Base-by-base conservation (phyloP, 805 yeast species). In the Diddensiella transvaalensis region DNA sequence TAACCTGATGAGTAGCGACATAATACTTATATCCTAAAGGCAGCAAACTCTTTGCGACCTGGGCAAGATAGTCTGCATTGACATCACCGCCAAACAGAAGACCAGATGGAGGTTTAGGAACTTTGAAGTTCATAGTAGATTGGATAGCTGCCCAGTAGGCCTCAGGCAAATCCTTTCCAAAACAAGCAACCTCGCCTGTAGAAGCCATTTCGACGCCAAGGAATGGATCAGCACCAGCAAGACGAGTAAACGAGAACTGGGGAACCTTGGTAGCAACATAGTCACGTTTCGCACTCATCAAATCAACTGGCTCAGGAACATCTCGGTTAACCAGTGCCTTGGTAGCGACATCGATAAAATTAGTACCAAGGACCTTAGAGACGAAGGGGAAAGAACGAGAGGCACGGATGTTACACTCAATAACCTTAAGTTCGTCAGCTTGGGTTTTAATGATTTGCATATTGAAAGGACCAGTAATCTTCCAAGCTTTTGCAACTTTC, bases 201-300 rank as follows among this genome's bases (percentile, higher is more conserved):
- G 98, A 90, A 4, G 98, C 84, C 99, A 93, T 93, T 74, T 93
- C 99, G 58, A 93, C 99, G 56, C 99, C 99, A 65, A 93, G 77
- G 78, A 87, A 90, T 55, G 99, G 99, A 70, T 93, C 99, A 44
- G 99, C 99, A 58, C 99, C 99, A 17, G 98, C 97, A 63, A 93
- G 77, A 74, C 99, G 83, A 35, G 98, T 90, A 76, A 93, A 93
- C 4, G 98, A 91, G 72, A 93, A 93, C 74, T 93, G 99, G 42
- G 99, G 99, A 47, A 91, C 97, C 74, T 93, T 93, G 48, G 95
- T 86, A 44, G 98, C 98, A 64, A 91, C 98, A 63, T 88, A 86
- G 59, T 79, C 74, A 69, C 87, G 86, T 50, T 75, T 61, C 60
- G 76, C 73, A 48, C 74, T 75, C 97, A 93, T 91, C 66, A 91